These are phyloP conservation scores for Yarrowia galli DNA, from an alignment of 1,139 yeast genomes.

Conservation along the genomic window DNA sequence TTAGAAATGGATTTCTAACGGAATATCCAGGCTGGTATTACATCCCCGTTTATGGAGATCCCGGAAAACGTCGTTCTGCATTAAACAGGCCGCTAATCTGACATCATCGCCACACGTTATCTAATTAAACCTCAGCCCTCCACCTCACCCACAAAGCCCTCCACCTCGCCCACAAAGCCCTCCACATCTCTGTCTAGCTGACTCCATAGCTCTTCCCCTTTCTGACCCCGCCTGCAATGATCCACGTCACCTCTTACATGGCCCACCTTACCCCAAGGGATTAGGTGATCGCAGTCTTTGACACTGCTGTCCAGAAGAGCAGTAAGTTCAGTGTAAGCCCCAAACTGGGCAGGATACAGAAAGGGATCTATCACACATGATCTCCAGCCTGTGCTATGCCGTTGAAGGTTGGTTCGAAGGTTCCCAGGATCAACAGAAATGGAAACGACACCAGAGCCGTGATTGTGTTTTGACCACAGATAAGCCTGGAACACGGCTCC, in stretches of 20 bases:
- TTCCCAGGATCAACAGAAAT: slow-evolving; percentile 8
- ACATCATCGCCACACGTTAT: too few species aligned
- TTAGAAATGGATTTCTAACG: too few species aligned
- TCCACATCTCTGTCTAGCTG: not conserved
- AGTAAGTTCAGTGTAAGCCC: slow-evolving; percentile 1
- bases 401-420: not conserved
- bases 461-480: not conserved
- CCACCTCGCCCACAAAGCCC: too few species aligned
- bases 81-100: too few species aligned
- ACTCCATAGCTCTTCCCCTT: not conserved
- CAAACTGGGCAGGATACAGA: not conserved
- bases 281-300: not conserved
- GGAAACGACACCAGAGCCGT: not conserved
- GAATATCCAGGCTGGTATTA: too few species aligned
- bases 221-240: not conserved
- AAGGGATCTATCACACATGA: not conserved
- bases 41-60: too few species aligned
- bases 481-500: slow-evolving; percentile 1
- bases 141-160: too few species aligned
- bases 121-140: too few species aligned
- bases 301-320: not conserved
- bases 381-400: not conserved
- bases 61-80: too few species aligned
- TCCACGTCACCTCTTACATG: not conserved
- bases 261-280: not conserved